Evolutionary conservation across 2,329 filamentous ascomycete species (phyloP).

Genomic region (Penicillium sp.): DNA sequence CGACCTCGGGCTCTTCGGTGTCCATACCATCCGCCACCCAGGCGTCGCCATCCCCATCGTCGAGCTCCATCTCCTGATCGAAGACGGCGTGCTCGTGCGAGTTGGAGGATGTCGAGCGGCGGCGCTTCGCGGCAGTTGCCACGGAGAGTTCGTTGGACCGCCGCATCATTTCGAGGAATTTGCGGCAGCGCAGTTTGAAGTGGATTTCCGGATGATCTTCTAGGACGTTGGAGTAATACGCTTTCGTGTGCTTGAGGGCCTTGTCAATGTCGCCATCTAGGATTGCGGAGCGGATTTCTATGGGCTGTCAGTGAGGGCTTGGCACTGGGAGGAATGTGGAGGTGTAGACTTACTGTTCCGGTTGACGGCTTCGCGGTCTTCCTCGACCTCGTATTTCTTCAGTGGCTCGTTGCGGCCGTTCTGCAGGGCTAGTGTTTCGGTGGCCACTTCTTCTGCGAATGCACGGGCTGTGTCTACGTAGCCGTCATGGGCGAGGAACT

Average conservation of each 20-base stretch:
- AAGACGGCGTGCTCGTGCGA: constrained; percentile 40
- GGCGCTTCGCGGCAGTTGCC: constrained; percentile 29
- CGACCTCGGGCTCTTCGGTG: constrained; percentile 41
- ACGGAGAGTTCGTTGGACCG: constrained; percentile 56
- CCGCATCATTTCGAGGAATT: constrained; percentile 91
- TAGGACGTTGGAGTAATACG: constrained; percentile 72
- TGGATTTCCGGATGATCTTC: constrained; percentile 72
- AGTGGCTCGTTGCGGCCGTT: constrained; percentile 47
- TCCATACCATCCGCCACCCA: constrained; percentile 44
- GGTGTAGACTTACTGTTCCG: constrained; percentile 61
- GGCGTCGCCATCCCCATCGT: constrained; percentile 33
- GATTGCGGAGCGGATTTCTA: constrained; percentile 77
- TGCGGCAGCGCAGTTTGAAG: constrained; percentile 78
- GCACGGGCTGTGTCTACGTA: constrained; percentile 87
- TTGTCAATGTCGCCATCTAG: constrained; percentile 86
- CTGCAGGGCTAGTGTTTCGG: constrained; percentile 62
- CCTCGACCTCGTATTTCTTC: constrained; percentile 57
- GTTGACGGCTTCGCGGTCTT: constrained; percentile 78
- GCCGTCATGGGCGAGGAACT: constrained; percentile 88
- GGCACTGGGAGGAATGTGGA: not conserved
- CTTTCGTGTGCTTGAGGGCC: constrained; percentile 70
- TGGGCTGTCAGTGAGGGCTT: not conserved
- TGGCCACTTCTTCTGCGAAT: constrained; percentile 71
- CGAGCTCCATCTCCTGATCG: constrained; percentile 51
- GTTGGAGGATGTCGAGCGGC: constrained; percentile 28